Evolutionary conservation across 192 early-diverging fungal species (phyloP).

Genomic region (Podila verticillata): DNA sequence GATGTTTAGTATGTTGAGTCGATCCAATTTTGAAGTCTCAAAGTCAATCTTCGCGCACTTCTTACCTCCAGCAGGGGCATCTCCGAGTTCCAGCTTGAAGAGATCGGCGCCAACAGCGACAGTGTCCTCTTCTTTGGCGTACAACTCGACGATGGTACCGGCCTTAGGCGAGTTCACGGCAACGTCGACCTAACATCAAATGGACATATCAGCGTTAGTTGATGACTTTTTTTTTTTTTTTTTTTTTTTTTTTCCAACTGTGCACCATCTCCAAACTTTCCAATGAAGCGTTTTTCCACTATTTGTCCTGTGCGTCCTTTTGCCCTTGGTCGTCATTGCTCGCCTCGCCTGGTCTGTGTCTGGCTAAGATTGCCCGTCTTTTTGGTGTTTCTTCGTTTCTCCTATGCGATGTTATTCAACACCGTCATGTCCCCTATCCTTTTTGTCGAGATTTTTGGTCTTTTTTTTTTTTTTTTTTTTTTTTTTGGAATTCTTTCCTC

Average conservation of each 20-base stretch:
- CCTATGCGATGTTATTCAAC: too few relatives aligned
- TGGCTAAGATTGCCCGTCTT: not conserved
- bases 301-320: not conserved
- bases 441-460: too few relatives aligned
- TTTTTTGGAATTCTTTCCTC: too few relatives aligned
- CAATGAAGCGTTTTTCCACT: too few relatives aligned
- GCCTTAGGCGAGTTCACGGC: conserved; percentile 96
- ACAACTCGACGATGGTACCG: conserved; percentile 87
- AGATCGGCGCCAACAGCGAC: conserved; percentile 91
- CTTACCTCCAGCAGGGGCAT: conserved; percentile 69
- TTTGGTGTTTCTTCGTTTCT: not conserved
- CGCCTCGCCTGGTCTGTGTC: not conserved
- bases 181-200: conserved; percentile 84
- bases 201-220: not conserved
- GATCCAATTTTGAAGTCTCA: too few relatives aligned
- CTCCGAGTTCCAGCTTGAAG: conserved; percentile 88
- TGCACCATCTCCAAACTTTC: too few relatives aligned
- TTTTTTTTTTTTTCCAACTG: not conserved
- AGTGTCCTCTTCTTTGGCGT: conserved; percentile 88
- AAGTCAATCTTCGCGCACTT: too few relatives aligned
- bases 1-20: not conserved
- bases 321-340: not conserved
- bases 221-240: not conserved
- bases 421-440: too few relatives aligned
- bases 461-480: too few relatives aligned